Evolutionary conservation across 495 filamentous ascomycete species (phyloP).

Genomic region (Podospora tetraspora): DNA sequence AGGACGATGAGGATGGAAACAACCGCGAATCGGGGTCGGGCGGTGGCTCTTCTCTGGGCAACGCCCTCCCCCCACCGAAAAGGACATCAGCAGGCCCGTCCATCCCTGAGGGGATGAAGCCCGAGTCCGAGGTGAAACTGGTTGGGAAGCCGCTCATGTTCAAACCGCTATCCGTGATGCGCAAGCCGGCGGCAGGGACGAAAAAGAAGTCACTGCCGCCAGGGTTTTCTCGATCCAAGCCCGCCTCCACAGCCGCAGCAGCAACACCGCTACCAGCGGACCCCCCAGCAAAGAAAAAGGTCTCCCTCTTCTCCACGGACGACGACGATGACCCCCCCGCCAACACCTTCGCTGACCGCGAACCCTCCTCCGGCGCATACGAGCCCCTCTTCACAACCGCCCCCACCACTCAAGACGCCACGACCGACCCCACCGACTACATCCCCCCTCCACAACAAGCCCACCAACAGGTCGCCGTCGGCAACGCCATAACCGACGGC

Average conservation of each 20-base stretch:
- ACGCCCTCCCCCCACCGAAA: constrained; percentile 27
- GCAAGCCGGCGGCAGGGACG: constrained; percentile 38
- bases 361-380: constrained; percentile 28
- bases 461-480: constrained; percentile 43
- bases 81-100: constrained; percentile 29
- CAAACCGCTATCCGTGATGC: constrained; percentile 73
- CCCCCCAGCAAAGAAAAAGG: constrained; percentile 30
- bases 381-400: constrained; percentile 35
- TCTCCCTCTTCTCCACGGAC: constrained; percentile 44
- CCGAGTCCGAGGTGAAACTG: constrained; percentile 57
- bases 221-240: neutral
- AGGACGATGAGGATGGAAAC: constrained; percentile 19
- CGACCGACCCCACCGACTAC: constrained; percentile 23
- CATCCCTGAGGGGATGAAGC: constrained; percentile 42
- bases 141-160: constrained; percentile 81
- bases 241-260: constrained; percentile 3
- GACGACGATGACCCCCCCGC: constrained; percentile 25
- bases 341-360: constrained; percentile 6
- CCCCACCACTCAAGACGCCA: constrained; percentile 19
- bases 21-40: constrained; percentile 12
- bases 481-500: constrained; percentile 58
- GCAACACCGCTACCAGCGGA: constrained; percentile 5
- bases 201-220: constrained; percentile 10
- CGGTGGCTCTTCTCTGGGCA: constrained; percentile 6
- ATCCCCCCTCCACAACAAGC: constrained; percentile 13